Evolutionary conservation across 2,329 filamentous ascomycete genomes (phyloP).

Genomic region (Aspergillus costaricaensis): DNA sequence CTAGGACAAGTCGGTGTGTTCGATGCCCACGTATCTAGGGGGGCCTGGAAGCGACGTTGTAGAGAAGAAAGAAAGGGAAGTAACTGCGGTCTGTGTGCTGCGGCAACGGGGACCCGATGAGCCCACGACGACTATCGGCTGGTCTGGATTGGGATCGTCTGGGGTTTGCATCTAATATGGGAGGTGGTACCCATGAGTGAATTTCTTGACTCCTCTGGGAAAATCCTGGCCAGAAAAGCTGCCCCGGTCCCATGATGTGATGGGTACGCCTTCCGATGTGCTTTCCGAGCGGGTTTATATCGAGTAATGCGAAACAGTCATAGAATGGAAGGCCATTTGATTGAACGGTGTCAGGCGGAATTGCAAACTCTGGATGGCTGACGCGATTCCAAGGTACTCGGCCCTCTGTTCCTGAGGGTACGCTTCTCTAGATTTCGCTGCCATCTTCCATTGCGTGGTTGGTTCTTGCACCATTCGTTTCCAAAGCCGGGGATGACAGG

Average conservation of each 20-base stretch:
- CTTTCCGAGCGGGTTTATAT: slow-evolving; percentile 19
- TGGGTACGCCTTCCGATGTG: slow-evolving; percentile 12
- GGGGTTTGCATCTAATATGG: slow-evolving; percentile 16
- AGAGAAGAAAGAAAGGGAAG: background rate
- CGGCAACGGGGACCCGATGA: slow-evolving; percentile 9
- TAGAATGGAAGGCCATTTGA: slow-evolving; percentile 6
- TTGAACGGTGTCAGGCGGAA: slow-evolving; percentile 1
- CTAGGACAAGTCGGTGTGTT: background rate
- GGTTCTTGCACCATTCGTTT: background rate
- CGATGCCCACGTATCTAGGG: background rate
- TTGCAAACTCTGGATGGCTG: slow-evolving; percentile 5
- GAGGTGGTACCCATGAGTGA: background rate
- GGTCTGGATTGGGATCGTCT: slow-evolving; percentile 23
- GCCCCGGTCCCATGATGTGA: slow-evolving; percentile 4
- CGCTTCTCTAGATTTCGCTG: background rate
- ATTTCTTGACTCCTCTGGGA: slow-evolving; percentile 2
- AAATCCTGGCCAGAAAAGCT: slow-evolving; percentile 2
- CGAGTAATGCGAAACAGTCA: slow-evolving; percentile 24
- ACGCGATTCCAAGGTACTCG: slow-evolving; percentile 6
- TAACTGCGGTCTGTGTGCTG: slow-evolving; percentile 12
- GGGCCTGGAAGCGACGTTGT: background rate
- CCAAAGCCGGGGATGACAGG: slow-evolving; percentile 5
- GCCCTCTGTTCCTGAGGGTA: background rate
- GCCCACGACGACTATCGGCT: slow-evolving; percentile 5
- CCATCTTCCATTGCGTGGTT: background rate